A percentile compares a stretch with the other conserved stretches of the same genome.
phyloP scores from a whole-genome alignment of 2,329 filamentous ascomycete genomes.

The Fusarium heterosporum region DNA sequence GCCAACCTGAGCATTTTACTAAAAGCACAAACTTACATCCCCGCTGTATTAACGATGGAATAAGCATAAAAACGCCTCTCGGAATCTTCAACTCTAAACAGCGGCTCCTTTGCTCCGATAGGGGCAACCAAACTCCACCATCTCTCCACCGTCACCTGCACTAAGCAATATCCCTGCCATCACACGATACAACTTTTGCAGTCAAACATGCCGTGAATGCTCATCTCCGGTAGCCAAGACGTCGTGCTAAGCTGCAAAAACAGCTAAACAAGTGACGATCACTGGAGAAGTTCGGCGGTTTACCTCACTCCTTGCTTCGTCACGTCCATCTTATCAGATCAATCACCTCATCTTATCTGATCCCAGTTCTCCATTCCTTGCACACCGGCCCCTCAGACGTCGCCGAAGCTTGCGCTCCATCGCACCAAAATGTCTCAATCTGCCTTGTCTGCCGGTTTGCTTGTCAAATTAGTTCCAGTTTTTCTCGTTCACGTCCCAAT shows the following conservation, averaged over 20 bases:
- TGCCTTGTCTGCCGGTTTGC: not conserved
- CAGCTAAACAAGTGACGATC: constrained; percentile 13
- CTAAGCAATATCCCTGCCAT: constrained; percentile 10
- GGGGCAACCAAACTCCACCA: constrained; percentile 10
- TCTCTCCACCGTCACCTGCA: constrained; percentile 15
- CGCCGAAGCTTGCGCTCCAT: not conserved
- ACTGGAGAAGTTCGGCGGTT: constrained; percentile 16
- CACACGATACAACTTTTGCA: not conserved
- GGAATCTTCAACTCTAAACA: not conserved
- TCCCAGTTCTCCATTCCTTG: constrained; percentile 18
- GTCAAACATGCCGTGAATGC: not conserved
- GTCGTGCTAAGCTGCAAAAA: not conserved
- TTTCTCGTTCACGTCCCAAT: not conserved
- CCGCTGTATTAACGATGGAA: constrained; percentile 21
- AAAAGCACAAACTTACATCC: not conserved
- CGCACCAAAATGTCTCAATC: constrained; percentile 7
- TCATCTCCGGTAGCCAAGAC: constrained; percentile 8
- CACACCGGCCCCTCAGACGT: not conserved
- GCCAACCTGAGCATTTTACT: no score
- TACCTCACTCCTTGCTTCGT: not conserved
- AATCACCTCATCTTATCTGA: constrained; percentile 44
- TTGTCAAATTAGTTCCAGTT: constrained; percentile 1
- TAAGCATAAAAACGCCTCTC: constrained; percentile 39
- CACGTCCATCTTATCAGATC: constrained; percentile 34
- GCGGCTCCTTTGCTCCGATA: constrained; percentile 22